Percentiles rank a stretch among this genome's conserved stretches.
phyloP scores from a whole-genome alignment of 331 rosid genomes.

The Acacia pycnantha region DNA sequence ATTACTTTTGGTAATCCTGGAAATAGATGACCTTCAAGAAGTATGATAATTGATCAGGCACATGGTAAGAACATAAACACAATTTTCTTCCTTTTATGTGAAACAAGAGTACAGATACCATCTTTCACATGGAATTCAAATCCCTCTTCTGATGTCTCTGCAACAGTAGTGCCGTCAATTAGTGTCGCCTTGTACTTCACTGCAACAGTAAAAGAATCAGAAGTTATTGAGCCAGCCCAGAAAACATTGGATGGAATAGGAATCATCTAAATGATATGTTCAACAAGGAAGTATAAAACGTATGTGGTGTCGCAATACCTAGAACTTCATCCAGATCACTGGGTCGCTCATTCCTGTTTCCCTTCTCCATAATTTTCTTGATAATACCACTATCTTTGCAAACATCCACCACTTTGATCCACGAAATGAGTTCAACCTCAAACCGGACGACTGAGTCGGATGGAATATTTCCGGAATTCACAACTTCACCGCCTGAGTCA shows the following conservation, averaged over 20 bases:
- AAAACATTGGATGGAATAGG: constrained; percentile 21
- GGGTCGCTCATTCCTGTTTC: constrained; percentile 40
- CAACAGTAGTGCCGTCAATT: constrained; percentile 57
- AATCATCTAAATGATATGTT: constrained; percentile 19
- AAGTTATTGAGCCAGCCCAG: constrained; percentile 16
- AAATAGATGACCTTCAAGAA: constrained; percentile 52
- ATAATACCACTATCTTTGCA: constrained; percentile 65
- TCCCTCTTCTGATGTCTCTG: constrained; percentile 57
- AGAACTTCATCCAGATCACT: constrained; percentile 63
- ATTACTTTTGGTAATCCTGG: constrained; percentile 53
- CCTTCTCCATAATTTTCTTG: constrained; percentile 62
- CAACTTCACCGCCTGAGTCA: constrained; percentile 28
- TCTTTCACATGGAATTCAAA: constrained; percentile 59
- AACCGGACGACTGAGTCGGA: constrained; percentile 36
- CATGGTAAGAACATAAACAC: constrained; percentile 14
- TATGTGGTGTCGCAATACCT: constrained; percentile 41
- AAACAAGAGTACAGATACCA: constrained; percentile 44
- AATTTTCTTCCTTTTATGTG: background rate
- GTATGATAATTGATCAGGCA: constrained; percentile 10
- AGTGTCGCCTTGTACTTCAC: constrained; percentile 54
- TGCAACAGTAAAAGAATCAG: constrained; percentile 30
- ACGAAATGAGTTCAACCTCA: constrained; percentile 64
- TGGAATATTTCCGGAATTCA: constrained; percentile 18
- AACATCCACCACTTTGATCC: constrained; percentile 57
- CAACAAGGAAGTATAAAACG: constrained; percentile 1